Evolutionary conservation across 1,284 basidiomycete species (phyloP).

Genomic region (Rhodotorula sp.): DNA sequence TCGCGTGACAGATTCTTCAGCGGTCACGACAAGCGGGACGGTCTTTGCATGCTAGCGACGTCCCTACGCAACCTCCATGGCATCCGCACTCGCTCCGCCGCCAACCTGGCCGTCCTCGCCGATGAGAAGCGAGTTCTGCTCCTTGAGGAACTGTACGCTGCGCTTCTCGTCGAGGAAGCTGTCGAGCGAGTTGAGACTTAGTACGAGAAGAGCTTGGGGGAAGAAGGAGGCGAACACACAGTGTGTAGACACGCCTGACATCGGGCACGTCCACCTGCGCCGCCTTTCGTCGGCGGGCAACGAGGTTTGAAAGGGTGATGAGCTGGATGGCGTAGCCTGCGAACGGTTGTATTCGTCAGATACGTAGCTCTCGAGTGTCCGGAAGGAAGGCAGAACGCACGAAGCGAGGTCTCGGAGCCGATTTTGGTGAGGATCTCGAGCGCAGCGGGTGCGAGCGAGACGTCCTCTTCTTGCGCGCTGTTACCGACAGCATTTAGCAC

Average conservation of each 20-base stretch:
- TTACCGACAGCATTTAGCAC: too few species aligned
- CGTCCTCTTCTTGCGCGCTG: constrained; percentile 94
- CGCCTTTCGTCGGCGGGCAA: constrained; percentile 50
- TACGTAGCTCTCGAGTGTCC: not conserved
- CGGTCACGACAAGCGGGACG: too few species aligned
- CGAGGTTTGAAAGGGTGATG: constrained; percentile 51
- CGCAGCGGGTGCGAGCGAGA: constrained; percentile 73
- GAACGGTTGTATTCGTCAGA: not conserved
- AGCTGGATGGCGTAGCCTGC: constrained; percentile 52
- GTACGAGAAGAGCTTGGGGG: not conserved
- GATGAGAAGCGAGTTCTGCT: constrained; percentile 55
- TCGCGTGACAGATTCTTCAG: too few species aligned
- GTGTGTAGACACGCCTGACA: constrained; percentile 50
- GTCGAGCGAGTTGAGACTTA: constrained; percentile 52
- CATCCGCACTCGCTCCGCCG: not conserved
- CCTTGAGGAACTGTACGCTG: constrained; percentile 81
- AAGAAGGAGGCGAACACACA: constrained; percentile 20
- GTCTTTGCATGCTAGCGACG: not conserved
- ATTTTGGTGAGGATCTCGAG: constrained; percentile 72
- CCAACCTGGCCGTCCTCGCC: constrained; percentile 34
- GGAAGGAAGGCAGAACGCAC: constrained; percentile 1
- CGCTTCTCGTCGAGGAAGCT: constrained; percentile 91
- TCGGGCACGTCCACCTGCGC: constrained; percentile 51
- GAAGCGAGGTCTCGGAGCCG: constrained; percentile 50
- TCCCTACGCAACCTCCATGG: constrained; percentile 13